Conservation (phyloP, 805 yeast genomes). For the Lachancea lanzarotensis region DNA sequence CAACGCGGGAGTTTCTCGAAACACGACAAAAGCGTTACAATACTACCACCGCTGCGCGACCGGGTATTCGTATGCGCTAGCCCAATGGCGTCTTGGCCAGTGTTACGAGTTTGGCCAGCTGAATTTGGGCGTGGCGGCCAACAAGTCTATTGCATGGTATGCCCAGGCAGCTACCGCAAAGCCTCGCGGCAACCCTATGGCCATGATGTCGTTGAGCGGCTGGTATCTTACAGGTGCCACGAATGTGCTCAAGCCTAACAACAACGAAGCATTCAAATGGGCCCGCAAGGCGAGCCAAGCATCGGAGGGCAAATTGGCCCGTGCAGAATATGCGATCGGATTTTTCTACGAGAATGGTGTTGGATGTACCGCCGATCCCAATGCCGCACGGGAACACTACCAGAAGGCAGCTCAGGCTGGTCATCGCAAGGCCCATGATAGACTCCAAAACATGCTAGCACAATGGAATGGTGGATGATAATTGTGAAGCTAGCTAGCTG, state of each 20-base stretch:
- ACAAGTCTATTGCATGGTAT: slow-evolving; percentile 67
- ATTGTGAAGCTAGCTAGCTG: too few relatives aligned
- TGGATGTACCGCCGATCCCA: slow-evolving; percentile 41
- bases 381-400: slow-evolving; percentile 45
- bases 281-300: slow-evolving; percentile 45
- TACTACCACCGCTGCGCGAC: slow-evolving; percentile 55
- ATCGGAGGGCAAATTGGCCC: slow-evolving; percentile 50
- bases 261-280: slow-evolving; percentile 61
- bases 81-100: slow-evolving; percentile 66
- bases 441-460: slow-evolving; percentile 1
- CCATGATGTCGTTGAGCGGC: slow-evolving; percentile 67
- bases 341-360: slow-evolving; percentile 62
- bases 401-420: slow-evolving; percentile 56
- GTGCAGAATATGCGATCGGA: slow-evolving; percentile 66
- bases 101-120: slow-evolving; percentile 66
- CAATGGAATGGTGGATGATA: slow-evolving; percentile 1
- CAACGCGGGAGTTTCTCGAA: slow-evolving; percentile 18
- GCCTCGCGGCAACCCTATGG: slow-evolving; percentile 54
- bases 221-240: slow-evolving; percentile 71
- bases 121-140: slow-evolving; percentile 45
- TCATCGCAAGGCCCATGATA: slow-evolving; percentile 44
- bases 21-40: slow-evolving; percentile 40
- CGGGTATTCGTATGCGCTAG: slow-evolving; percentile 50
- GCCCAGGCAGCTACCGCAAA: slow-evolving; percentile 46
- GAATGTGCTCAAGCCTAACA: slow-evolving; percentile 47